phyloP scores from a whole-genome alignment of 2,329 filamentous ascomycete species.

The Ophiocordyceps unilateralis region DNA sequence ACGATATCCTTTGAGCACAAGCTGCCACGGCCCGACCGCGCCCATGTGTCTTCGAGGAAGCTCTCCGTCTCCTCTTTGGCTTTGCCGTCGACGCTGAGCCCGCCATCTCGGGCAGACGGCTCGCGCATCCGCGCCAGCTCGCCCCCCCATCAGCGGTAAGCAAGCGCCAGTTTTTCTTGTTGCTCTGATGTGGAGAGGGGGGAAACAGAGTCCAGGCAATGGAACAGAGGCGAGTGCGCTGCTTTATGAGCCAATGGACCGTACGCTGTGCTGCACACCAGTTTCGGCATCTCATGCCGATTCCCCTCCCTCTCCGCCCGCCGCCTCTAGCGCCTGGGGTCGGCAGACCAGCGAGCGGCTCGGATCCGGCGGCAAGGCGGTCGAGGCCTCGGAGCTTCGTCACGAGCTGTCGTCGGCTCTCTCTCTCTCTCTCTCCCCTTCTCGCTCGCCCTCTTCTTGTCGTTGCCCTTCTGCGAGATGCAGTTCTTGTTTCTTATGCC shows the following conservation, averaged over 20 bases:
- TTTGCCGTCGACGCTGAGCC: conserved; percentile 26
- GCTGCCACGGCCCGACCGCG: conserved; percentile 10
- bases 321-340: not conserved
- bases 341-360: too few relatives aligned
- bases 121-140: conserved; percentile 26
- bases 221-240: not conserved
- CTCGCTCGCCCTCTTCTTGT: not conserved
- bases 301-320: not conserved
- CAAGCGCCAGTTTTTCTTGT: conserved; percentile 7
- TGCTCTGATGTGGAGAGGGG: not conserved
- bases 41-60: conserved; percentile 6
- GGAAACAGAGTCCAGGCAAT: not conserved
- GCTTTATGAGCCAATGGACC: not conserved
- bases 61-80: conserved; percentile 2
- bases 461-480: not conserved
- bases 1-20: conserved; percentile 18
- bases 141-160: conserved; percentile 31
- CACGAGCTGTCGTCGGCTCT: too few relatives aligned
- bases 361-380: not conserved
- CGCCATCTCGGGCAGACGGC: conserved; percentile 25
- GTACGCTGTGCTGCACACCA: conserved; percentile 1
- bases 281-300: conserved; percentile 1
- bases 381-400: too few relatives aligned
- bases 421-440: too few relatives aligned
- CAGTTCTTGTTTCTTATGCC: not conserved